These are phyloP conservation scores for Aureobasidium vineae DNA, from an alignment of 2,329 filamentous ascomycete species.

Conservation along the genomic window DNA sequence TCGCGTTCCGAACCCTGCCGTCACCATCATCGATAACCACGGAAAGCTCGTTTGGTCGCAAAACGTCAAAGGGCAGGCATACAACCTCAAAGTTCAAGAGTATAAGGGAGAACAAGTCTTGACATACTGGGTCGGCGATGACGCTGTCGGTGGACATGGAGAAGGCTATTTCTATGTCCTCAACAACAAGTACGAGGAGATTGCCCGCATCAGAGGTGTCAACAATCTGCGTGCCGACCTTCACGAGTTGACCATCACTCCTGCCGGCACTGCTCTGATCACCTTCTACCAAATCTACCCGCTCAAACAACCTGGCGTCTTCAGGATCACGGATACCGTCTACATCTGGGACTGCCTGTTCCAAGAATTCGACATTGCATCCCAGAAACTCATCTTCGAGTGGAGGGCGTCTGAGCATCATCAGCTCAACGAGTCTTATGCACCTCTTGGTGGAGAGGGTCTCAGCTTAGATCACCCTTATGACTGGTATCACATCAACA, in stretches of 20 bases:
- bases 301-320: constrained; percentile 15
- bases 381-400: constrained; percentile 43
- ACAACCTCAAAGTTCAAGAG: constrained; percentile 49
- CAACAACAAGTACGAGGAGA: constrained; percentile 39
- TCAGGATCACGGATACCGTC: constrained; percentile 18
- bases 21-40: constrained; percentile 26
- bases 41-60: constrained; percentile 24
- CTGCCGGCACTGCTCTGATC: constrained; percentile 34
- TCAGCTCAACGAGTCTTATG: constrained; percentile 29
- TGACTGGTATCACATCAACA: constrained; percentile 57
- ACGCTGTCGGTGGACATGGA: constrained; percentile 50
- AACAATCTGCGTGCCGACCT: constrained; percentile 42
- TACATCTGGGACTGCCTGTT: constrained; percentile 43
- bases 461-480: constrained; percentile 1
- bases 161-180: constrained; percentile 49
- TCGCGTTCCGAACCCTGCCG: not conserved
- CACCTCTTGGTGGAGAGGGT: not conserved
- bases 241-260: constrained; percentile 47
- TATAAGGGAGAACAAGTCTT: constrained; percentile 48
- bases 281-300: constrained; percentile 19
- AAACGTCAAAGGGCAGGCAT: constrained; percentile 39
- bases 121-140: constrained; percentile 52
- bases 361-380: constrained; percentile 47
- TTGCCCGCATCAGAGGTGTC: constrained; percentile 42
- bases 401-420: constrained; percentile 48